Evolutionary conservation across 495 filamentous ascomycete genomes (phyloP).

Genomic region (Poronia punctata): DNA sequence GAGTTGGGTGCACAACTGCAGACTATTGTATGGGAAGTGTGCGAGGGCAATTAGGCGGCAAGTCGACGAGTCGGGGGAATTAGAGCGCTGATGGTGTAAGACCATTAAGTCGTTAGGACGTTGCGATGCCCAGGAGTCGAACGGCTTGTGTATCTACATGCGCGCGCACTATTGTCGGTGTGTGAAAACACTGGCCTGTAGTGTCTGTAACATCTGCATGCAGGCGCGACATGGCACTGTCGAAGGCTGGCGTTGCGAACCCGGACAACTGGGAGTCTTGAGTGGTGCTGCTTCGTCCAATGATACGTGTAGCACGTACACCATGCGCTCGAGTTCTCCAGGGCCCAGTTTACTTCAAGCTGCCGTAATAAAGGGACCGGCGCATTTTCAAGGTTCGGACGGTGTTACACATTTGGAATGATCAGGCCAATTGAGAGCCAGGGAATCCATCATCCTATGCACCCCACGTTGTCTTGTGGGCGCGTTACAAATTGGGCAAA

Average conservation of each 20-base stretch:
- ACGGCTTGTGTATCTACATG: too few species aligned
- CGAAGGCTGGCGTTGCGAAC: neutral
- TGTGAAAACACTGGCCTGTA: too few species aligned
- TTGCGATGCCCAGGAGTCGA: too few species aligned
- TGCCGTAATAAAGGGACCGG: neutral
- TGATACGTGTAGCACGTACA: neutral
- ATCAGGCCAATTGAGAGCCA: neutral
- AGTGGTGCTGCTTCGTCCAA: neutral
- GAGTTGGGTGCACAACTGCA: too few species aligned
- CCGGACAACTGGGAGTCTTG: conserved; percentile 4
- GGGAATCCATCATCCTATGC: neutral
- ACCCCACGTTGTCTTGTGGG: neutral
- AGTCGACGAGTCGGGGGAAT: too few species aligned
- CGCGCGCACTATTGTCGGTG: too few species aligned
- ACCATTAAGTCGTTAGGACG: too few species aligned
- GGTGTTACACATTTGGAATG: neutral
- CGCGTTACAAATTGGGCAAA: neutral
- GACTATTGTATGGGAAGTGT: too few species aligned
- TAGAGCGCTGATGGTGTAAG: too few species aligned
- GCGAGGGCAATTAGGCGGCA: too few species aligned
- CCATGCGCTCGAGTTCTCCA: neutral
- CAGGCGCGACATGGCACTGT: too few species aligned
- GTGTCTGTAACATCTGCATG: too few species aligned
- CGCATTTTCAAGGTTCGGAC: neutral
- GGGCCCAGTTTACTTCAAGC: conserved; percentile 1